Evolutionary conservation across 2,329 filamentous ascomycete genomes (phyloP), one percentile per base, ranked within the genome.

Genomic region (Fusarium brevicatenulatum): DNA sequence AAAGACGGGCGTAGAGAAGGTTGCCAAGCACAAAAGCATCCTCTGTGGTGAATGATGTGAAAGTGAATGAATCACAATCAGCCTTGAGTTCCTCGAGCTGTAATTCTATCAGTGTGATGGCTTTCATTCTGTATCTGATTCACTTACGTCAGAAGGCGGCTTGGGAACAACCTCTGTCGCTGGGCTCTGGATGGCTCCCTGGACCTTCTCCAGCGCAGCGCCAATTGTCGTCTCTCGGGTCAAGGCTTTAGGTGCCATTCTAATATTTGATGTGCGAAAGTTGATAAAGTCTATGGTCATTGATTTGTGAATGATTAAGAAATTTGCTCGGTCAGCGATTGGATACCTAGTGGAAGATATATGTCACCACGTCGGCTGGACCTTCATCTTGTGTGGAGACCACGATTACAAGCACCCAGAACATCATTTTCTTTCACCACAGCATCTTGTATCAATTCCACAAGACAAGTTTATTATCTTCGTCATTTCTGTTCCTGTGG

Each of bases 21-120:
- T 87, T 87, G 66, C 91, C 91, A 8, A 93, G 86, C 39, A 87
- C 85, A 85, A 89, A 92, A 56, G 91, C 91, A 75, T 92, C 90
- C 30, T 87, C 82, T 61, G 86, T 83, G 4, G 90, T 92, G 82
- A 93, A 93, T 71, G 86, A 80, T 16, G 81, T 76, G 30, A 88
- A 74, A 1, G 79, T 82, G 78, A 87, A 84, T 10, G 83, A 84
- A 74, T 86, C 82, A 46, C 82, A 81, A 32, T 80, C 78, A n/a
- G 77, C 76, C 47, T 79, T 78, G 13, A 82, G 76, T 34, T 74
- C 68, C 2, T 77, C 72, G 13, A 80, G 25, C 81, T 82, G 43
- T 28, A 18, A 30, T 34, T 8, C 7, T 16, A 40, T 76, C 18
- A 76, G 57, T 13, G 36, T 18, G 13, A 15, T 25, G 47, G 11